Conservation (phyloP, 2,329 filamentous ascomycete species). For the Diplodia intermedia region DNA sequence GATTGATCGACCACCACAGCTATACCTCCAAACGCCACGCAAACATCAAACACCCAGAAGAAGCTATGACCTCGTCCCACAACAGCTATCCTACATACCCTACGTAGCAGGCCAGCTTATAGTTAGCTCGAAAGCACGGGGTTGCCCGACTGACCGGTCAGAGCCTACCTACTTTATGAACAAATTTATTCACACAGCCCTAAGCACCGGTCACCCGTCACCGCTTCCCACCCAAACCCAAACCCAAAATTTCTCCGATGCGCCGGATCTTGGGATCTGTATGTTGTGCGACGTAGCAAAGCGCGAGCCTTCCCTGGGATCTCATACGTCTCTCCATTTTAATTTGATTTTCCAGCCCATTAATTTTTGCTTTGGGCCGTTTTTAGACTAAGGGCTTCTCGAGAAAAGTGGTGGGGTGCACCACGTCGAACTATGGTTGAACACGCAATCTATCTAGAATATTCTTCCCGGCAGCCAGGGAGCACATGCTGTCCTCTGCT, state of each 20-base stretch:
- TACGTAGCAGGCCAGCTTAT: not conserved
- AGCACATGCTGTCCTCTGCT: not conserved
- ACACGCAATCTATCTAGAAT: not conserved
- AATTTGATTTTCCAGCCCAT: not conserved
- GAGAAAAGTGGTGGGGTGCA: not conserved
- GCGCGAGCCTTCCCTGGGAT: not conserved
- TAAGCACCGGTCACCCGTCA: constrained; percentile 10
- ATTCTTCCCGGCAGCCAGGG: not conserved
- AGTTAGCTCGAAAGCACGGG: not conserved
- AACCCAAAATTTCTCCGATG: not conserved
- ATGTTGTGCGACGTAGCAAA: not conserved
- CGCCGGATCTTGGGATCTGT: not conserved
- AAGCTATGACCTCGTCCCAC: constrained; percentile 21
- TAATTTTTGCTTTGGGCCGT: not conserved
- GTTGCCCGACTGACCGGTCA: constrained; percentile 1
- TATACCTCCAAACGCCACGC: not conserved
- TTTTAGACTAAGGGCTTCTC: not conserved
- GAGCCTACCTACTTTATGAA: not conserved
- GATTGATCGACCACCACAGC: not conserved
- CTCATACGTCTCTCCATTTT: not conserved
- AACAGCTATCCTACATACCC: not conserved
- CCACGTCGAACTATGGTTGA: not conserved
- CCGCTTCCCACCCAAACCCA: not conserved
- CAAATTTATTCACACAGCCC: constrained; percentile 2
- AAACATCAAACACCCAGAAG: not conserved